Evolutionary conservation across 805 yeast genomes (phyloP).

Genomic region (Candida silvatica): DNA sequence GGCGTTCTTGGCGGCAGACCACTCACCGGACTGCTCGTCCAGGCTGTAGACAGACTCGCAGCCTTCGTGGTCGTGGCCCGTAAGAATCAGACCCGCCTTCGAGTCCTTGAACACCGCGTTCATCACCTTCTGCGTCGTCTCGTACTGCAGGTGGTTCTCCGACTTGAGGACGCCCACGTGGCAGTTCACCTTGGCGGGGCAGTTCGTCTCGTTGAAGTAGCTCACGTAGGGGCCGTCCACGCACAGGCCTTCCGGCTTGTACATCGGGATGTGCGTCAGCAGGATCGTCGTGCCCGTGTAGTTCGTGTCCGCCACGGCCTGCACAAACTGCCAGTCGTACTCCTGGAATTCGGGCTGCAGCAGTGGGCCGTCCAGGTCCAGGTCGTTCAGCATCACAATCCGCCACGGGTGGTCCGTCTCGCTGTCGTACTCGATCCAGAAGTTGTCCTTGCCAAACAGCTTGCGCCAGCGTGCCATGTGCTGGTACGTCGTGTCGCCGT

Average conservation of each 20-base stretch:
- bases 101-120: slow-evolving; percentile 59
- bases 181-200: slow-evolving; percentile 45
- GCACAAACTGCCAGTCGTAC: slow-evolving; percentile 68
- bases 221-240: slow-evolving; percentile 74
- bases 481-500: slow-evolving; percentile 91
- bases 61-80: slow-evolving; percentile 97
- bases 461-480: slow-evolving; percentile 73
- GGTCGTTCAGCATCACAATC: slow-evolving; percentile 76
- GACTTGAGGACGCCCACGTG: slow-evolving; percentile 66
- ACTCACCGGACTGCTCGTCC: slow-evolving; percentile 30
- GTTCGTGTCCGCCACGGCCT: slow-evolving; percentile 41
- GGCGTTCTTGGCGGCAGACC: slow-evolving; percentile 49
- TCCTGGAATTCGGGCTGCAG: slow-evolving; percentile 60
- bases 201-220: slow-evolving; percentile 46
- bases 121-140: slow-evolving; percentile 58
- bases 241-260: slow-evolving; percentile 75
- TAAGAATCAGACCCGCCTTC: slow-evolving; percentile 70
- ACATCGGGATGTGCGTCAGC: slow-evolving; percentile 84
- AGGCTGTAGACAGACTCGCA: slow-evolving; percentile 64
- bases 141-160: slow-evolving; percentile 75
- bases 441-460: slow-evolving; percentile 81
- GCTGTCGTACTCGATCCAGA: slow-evolving; percentile 59
- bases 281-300: slow-evolving; percentile 76
- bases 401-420: slow-evolving; percentile 72
- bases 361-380: slow-evolving; percentile 87